phyloP scores from a whole-genome alignment of 2,329 filamentous ascomycete genomes.

The Chaetomium globosum region DNA sequence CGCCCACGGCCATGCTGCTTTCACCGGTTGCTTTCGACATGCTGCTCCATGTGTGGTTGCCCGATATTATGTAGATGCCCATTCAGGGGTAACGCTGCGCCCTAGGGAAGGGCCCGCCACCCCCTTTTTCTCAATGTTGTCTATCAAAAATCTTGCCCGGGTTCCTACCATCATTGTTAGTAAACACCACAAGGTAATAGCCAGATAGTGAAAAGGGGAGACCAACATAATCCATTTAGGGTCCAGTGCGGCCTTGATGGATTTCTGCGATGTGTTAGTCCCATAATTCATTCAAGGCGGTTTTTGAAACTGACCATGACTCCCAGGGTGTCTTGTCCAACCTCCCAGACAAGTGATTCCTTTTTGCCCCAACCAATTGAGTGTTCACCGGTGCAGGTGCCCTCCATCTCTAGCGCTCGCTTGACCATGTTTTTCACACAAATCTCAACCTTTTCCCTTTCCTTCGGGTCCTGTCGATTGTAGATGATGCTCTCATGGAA shows the following conservation, averaged over 20 bases:
- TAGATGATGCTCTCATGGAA: slow-evolving; percentile 95
- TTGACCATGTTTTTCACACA: slow-evolving; percentile 90
- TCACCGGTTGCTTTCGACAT: not conserved
- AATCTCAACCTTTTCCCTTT: slow-evolving; percentile 74
- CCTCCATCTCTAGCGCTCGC: slow-evolving; percentile 90
- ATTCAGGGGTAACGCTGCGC: slow-evolving; percentile 10
- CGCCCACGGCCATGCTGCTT: not conserved
- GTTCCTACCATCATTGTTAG: slow-evolving; percentile 51
- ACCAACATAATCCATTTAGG: slow-evolving; percentile 75
- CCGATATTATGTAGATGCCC: slow-evolving; percentile 25
- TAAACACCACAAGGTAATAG: slow-evolving; percentile 22
- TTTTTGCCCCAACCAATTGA: slow-evolving; percentile 87
- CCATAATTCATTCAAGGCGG: not conserved
- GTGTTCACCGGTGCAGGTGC: slow-evolving; percentile 88
- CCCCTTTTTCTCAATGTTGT: slow-evolving; percentile 33
- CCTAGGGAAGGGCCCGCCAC: not conserved
- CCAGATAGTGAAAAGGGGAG: not conserved
- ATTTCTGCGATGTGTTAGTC: slow-evolving; percentile 48
- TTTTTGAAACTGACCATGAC: slow-evolving; percentile 63
- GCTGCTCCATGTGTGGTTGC: slow-evolving; percentile 23
- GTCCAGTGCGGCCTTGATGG: slow-evolving; percentile 80
- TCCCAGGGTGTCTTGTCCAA: slow-evolving; percentile 76
- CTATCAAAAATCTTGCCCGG: slow-evolving; percentile 88
- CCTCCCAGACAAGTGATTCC: slow-evolving; percentile 73
- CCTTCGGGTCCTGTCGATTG: slow-evolving; percentile 66